Conservation (phyloP, 306 rosid species). For the Gastrolobium villosum region DNA sequence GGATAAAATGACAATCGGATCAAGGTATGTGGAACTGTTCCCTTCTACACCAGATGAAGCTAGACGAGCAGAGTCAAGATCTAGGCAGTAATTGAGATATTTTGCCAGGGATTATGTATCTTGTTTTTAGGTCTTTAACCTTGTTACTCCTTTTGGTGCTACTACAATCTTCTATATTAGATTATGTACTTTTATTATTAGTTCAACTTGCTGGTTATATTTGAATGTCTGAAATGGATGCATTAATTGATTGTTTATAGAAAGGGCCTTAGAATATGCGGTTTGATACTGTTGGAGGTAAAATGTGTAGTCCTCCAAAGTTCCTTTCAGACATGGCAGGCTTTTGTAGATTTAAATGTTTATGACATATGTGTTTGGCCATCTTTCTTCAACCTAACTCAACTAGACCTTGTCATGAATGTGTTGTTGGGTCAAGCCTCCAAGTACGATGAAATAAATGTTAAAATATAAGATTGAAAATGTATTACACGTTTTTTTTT, state of each 20-base stretch:
- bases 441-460: too few relatives aligned
- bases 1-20: constrained; percentile 98
- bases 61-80: constrained; percentile 93
- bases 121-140: constrained; percentile 45
- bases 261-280: constrained; percentile 35
- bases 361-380: neutral
- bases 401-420: too few relatives aligned
- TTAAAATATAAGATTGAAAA: too few relatives aligned
- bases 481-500: too few relatives aligned
- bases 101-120: constrained; percentile 37
- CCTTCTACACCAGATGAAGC: constrained; percentile 99
- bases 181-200: constrained; percentile 41
- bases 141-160: constrained; percentile 40
- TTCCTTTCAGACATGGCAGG: neutral
- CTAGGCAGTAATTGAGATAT: constrained; percentile 74
- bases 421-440: too few relatives aligned
- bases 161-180: constrained; percentile 42
- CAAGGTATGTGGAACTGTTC: constrained; percentile 98
- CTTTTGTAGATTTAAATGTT: neutral
- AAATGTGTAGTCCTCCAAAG: neutral
- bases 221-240: constrained; percentile 46
- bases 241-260: constrained; percentile 40
- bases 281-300: neutral
- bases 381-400: too few relatives aligned
- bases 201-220: constrained; percentile 49